Base-by-base conservation (phyloP, 352 stramenopile species). In the Elongisporangium prolatum region DNA sequence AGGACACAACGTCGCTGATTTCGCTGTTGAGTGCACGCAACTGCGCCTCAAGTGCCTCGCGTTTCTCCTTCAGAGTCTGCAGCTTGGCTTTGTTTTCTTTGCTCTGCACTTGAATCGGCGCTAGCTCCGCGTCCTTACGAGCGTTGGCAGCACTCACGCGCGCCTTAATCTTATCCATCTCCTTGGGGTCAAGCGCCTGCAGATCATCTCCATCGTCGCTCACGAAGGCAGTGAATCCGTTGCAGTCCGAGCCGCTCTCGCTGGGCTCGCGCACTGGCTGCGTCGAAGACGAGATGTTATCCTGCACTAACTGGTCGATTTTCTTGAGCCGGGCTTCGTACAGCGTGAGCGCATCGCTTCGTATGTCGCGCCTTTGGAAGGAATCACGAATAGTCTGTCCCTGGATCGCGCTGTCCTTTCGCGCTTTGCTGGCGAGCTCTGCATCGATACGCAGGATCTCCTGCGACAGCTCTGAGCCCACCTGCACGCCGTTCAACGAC, bases 341-440 rank as follows among this genome's bases (percentile, higher is more conserved):
- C 48, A 91, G 50, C 14, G 40, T 44, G 21, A 93, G 53, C 10
- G 81, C 75, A 21, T 93, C 84, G 49, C 79, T 89, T 14, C 84
- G 78, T 25, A 94, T 68, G 54, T 94, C 84, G 1, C 84, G 74
- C 17, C 84, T 71, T 61, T 86, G 71, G 63, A 94, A 94, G 25
- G 80, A 88, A 21, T 92, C 80, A 2, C 82, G 84, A 25, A 94
- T 94, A 0, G 72, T 80, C 55, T 90, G 76, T 2, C 82, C 84
- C 7, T 81, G 72, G 8, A 92, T 74, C 17, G 68, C 74, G 10
- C 80, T 69, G 65, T 91, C 82, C 22, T 71, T 72, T 13, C 64
- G 64, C 0, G 68, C 64, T 13, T 71, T 60, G n/a, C 51, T 64
- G 0, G 67, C 63, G 25, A 92, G 64, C 50, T 77, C 64, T 0